Evolutionary conservation across 2,329 filamentous ascomycete genomes (phyloP).

Genomic region (Trichoderma hamatum): DNA sequence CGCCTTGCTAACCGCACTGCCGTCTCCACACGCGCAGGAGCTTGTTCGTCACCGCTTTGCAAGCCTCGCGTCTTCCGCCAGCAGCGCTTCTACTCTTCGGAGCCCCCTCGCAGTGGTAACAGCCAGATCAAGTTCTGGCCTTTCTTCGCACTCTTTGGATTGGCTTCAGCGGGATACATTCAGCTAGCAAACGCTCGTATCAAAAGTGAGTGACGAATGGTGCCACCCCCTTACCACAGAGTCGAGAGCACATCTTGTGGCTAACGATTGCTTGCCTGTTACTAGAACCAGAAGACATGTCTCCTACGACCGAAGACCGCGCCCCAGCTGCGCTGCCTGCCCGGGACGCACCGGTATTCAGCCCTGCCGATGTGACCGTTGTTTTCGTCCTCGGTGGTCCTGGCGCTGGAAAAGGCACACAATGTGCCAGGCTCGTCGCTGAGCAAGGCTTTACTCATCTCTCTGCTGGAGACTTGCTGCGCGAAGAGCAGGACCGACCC

Average conservation of each 20-base stretch:
- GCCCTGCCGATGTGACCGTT: slow-evolving; percentile 77
- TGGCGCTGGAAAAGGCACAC: slow-evolving; percentile 94
- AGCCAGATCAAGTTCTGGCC: slow-evolving; percentile 60
- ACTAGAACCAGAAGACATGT: slow-evolving; percentile 43
- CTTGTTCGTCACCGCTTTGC: slow-evolving; percentile 22
- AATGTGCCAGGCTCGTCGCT: slow-evolving; percentile 84
- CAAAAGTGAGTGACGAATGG: slow-evolving; percentile 11
- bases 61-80: slow-evolving; percentile 27
- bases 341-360: slow-evolving; percentile 71
- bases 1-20: slow-evolving; percentile 30
- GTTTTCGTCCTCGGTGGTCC: slow-evolving; percentile 96
- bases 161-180: slow-evolving; percentile 54
- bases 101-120: slow-evolving; percentile 42
- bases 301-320: slow-evolving; percentile 41
- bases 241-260: not conserved
- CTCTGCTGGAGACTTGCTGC: slow-evolving; percentile 88
- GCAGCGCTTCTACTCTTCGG: slow-evolving; percentile 48
- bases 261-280: slow-evolving; percentile 5
- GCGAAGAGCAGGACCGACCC: slow-evolving; percentile 86
- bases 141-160: slow-evolving; percentile 54
- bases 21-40: slow-evolving; percentile 29
- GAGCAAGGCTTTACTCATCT: slow-evolving; percentile 93
- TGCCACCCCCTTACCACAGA: not conserved
- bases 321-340: slow-evolving; percentile 49
- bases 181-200: slow-evolving; percentile 52